Percentiles rank a stretch among this genome's conserved stretches.
Evolutionary conservation across 2,329 filamentous ascomycete species (phyloP).

Genomic region (Pseudocercospora cruenta): DNA sequence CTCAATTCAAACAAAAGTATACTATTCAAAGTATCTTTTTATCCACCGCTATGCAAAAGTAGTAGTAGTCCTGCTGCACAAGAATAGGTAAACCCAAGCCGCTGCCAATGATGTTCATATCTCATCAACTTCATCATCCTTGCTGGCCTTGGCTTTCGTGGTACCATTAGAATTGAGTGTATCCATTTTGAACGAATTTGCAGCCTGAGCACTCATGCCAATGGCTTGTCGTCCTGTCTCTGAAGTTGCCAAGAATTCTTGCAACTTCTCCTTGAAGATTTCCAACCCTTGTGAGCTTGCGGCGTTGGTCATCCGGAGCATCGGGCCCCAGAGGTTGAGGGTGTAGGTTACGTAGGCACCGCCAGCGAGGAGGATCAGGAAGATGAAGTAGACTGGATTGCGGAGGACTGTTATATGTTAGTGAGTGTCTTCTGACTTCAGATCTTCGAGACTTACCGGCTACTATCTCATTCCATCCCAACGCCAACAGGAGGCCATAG

Average conservation of each 20-base stretch:
- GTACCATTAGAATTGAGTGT: constrained; percentile 46
- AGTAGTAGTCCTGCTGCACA: neutral
- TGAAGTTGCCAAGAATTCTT: constrained; percentile 86
- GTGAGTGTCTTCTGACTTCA: constrained; percentile 9
- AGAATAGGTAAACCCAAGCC: constrained; percentile 3
- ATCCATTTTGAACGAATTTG: constrained; percentile 53
- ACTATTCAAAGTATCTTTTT: neutral
- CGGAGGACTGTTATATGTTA: constrained; percentile 69
- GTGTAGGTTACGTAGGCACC: constrained; percentile 89
- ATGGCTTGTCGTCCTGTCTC: constrained; percentile 83
- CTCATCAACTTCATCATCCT: constrained; percentile 41
- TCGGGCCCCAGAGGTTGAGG: constrained; percentile 93
- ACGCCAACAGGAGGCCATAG: constrained; percentile 81
- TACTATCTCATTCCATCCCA: constrained; percentile 99
- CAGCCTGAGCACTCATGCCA: constrained; percentile 63
- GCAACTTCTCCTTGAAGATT: constrained; percentile 86
- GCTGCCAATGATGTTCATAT: constrained; percentile 32
- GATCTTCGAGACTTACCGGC: constrained; percentile 69
- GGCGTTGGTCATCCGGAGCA: constrained; percentile 92
- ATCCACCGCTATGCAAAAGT: constrained; percentile 12
- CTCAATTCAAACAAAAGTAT: neutral
- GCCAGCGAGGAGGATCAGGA: constrained; percentile 75
- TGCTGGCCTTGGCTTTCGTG: constrained; percentile 38
- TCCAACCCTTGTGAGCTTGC: constrained; percentile 84
- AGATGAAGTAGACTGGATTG: constrained; percentile 90